Conservation (phyloP, 1,139 yeast genomes). For the Saccharomyces hybrid region DNA sequence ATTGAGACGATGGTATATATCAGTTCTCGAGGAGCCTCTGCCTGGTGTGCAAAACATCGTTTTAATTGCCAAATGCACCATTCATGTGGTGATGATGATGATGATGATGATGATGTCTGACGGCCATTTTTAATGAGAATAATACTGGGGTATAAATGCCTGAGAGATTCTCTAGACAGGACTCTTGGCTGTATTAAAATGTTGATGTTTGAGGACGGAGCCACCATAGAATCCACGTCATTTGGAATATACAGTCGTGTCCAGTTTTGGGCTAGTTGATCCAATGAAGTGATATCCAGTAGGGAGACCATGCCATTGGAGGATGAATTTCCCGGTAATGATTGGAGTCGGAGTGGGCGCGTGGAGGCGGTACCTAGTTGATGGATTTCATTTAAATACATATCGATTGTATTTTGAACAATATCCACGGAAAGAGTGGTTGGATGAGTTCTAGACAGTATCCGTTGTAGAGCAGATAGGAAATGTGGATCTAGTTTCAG, state of each 20-base stretch:
- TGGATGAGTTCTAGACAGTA: constrained; percentile 10
- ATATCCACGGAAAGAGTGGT: constrained; percentile 10
- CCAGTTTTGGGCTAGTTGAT: not conserved
- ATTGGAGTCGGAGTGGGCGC: not conserved
- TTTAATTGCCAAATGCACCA: constrained; percentile 1
- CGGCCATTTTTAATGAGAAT: not conserved
- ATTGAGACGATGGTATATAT: not conserved
- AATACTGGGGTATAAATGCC: not conserved
- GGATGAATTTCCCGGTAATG: not conserved
- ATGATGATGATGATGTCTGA: no score
- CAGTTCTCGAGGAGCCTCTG: not conserved
- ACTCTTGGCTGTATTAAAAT: not conserved
- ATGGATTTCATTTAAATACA: constrained; percentile 9
- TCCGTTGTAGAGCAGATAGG: constrained; percentile 5
- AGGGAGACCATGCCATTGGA: not conserved
- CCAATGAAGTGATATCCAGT: not conserved
- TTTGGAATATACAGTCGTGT: not conserved
- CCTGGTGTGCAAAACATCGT: not conserved
- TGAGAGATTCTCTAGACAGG: not conserved
- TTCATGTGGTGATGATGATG: not conserved
- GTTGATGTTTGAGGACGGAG: not conserved
- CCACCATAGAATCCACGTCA: not conserved
- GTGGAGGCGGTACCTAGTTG: not conserved
- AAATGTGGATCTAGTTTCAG: constrained; percentile 15
- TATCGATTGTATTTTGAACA: constrained; percentile 13